Evolutionary conservation across 2,329 filamentous ascomycete genomes (phyloP).

Genomic region (Aspergillus texensis): DNA sequence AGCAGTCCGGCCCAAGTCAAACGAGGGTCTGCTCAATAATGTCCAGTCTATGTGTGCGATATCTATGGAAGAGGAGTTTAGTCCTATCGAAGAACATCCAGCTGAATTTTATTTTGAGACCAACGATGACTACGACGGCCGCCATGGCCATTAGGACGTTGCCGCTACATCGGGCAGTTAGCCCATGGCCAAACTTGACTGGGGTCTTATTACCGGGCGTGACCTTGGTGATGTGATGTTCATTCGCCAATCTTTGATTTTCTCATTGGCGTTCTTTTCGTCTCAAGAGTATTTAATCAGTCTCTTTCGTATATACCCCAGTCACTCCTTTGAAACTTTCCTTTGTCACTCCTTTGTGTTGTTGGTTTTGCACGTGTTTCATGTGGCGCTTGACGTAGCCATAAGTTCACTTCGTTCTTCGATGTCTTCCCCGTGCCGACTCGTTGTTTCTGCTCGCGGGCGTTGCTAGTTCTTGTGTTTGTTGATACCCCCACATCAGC

Average conservation of each 20-base stretch:
- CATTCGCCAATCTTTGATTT: conserved; percentile 1
- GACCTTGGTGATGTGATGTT: conserved; percentile 10
- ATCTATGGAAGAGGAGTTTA: conserved; percentile 36
- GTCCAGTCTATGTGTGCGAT: conserved; percentile 44
- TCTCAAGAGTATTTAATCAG: conserved; percentile 13
- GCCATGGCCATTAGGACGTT: conserved; percentile 15
- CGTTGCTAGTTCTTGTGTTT: conserved; percentile 24
- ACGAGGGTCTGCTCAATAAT: conserved; percentile 61
- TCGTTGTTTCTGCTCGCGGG: conserved; percentile 13
- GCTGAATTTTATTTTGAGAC: conserved; percentile 61
- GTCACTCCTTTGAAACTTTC: conserved; percentile 18
- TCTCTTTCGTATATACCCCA: conserved; percentile 15
- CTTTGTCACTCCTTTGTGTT: conserved; percentile 9
- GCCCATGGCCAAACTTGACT: neutral
- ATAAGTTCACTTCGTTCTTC: conserved; percentile 7
- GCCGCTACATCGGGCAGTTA: neutral
- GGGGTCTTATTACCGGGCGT: neutral
- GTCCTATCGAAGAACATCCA: conserved; percentile 34
- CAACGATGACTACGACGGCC: conserved; percentile 23
- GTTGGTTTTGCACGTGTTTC: conserved; percentile 8
- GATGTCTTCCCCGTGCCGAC: conserved; percentile 1
- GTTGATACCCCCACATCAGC: conserved; percentile 30
- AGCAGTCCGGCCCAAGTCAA: conserved; percentile 60
- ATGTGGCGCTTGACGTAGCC: conserved; percentile 16
- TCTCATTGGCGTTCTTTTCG: conserved; percentile 4